Evolutionary conservation across 495 filamentous ascomycete species (phyloP).

Genomic region (Hypoxylon fuscum): DNA sequence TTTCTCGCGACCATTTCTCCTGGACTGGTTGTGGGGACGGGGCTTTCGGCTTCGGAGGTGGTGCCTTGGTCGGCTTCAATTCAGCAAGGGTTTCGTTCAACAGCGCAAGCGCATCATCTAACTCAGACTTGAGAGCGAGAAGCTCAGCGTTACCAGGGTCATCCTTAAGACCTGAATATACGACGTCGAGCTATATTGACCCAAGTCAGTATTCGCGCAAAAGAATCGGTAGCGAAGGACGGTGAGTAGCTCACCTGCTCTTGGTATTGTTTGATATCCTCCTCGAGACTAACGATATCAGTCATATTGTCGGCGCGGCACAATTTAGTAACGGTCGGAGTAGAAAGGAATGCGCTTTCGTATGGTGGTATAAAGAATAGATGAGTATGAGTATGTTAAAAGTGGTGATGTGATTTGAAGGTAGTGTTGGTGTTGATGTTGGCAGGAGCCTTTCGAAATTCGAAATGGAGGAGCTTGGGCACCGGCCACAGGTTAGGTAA

Average conservation of each 20-base stretch:
- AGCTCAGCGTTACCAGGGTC: slow-evolving; percentile 87
- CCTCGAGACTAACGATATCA: slow-evolving; percentile 72
- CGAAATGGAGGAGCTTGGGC: no score
- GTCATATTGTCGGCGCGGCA: slow-evolving; percentile 49
- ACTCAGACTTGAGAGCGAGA: slow-evolving; percentile 78
- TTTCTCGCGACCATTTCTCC: slow-evolving; percentile 78
- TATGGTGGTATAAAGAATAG: not conserved
- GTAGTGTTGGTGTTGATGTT: no score
- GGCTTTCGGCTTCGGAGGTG: slow-evolving; percentile 49
- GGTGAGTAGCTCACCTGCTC: slow-evolving; percentile 67
- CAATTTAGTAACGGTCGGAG: no score
- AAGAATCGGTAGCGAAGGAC: slow-evolving; percentile 3
- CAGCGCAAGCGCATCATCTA: slow-evolving; percentile 83
- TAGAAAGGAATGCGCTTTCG: no score
- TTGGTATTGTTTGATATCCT: slow-evolving; percentile 83
- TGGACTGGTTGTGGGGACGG: slow-evolving; percentile 58
- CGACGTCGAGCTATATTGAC: slow-evolving; percentile 80
- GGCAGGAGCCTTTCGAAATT: no score
- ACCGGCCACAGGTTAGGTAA: no score
- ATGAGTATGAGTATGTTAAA: no score
- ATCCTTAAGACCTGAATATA: slow-evolving; percentile 76
- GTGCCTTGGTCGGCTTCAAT: slow-evolving; percentile 68
- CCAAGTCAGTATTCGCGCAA: slow-evolving; percentile 17
- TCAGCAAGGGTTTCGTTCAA: slow-evolving; percentile 83
- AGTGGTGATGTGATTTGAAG: no score